Evolutionary conservation across 2,329 filamentous ascomycete genomes (phyloP), one percentile per base, ranked within the genome.

Genomic region (Paraphoma sp.): DNA sequence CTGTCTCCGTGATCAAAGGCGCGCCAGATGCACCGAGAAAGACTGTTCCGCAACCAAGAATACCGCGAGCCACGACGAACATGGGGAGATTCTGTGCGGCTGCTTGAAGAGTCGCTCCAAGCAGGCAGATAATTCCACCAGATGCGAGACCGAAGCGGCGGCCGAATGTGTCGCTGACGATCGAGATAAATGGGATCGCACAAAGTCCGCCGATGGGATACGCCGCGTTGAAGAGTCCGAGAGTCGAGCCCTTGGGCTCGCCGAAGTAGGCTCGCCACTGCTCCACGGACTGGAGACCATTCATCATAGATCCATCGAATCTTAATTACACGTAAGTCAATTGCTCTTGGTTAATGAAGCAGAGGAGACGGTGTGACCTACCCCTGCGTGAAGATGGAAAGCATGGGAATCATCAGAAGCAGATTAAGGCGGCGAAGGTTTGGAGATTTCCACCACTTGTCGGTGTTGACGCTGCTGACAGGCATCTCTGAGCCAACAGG

Each of bases 1-100:
- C 79, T 29, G 86, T 73, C 68, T 88, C 85, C 40, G 84, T 81
- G 17, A 81, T 80, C 60, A 84, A 84, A 17, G 81, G 78, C 2
- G 84, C 83, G 1, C 79, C 82, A 4, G 83, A 81, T 3, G 80
- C 79, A n/a, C n/a, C 28, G 3, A 47, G n/a, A 51, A 87, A 82
- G 6, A 80, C 78, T 31, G 81, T 82, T 18, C 85, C 85, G 50
- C 71, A 71, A 1, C 71, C 73, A 38, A 76, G 64, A 16, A 76
- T 55, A 54, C 71, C 72, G 9, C 74, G 58, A 9, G 71, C 70
- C 5, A 63, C 83, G 59, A 87, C 81, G 69, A 87, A 86, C 53
- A 63, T 59, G 42, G 17, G 60, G 45, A 60, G 82, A 80, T 18
- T 75, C 33, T 81, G 76, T 11, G 81, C 78, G 6, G 43, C 38